phyloP scores from a whole-genome alignment of 2,329 filamentous ascomycete genomes.

The Coniochaeta sp. region DNA sequence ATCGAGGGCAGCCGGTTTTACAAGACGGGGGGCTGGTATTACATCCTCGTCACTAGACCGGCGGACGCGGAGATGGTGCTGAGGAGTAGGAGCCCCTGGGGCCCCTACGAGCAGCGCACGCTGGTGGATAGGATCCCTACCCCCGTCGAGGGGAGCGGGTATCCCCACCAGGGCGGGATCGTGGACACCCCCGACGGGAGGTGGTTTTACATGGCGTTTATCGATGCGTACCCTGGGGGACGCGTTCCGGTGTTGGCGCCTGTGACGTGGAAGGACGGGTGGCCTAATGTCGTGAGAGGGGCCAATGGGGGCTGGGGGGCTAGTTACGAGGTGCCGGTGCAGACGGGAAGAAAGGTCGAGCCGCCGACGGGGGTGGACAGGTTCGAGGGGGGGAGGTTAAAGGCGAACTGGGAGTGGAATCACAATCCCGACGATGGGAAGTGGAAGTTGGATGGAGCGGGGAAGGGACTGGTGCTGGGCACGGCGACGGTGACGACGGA shows the following conservation, averaged over 20 bases:
- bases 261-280: conserved; percentile 44
- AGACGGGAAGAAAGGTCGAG: neutral
- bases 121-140: conserved; percentile 34
- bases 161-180: conserved; percentile 48
- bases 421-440: neutral
- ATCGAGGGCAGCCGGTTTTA: conserved; percentile 51
- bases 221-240: conserved; percentile 45
- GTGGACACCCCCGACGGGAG: conserved; percentile 40
- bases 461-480: neutral
- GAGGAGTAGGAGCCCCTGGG: conserved; percentile 41
- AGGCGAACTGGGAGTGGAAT: neutral
- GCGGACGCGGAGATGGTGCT: conserved; percentile 39
- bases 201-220: conserved; percentile 53
- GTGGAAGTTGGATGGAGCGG: neutral
- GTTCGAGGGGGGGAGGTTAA: neutral
- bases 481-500: neutral
- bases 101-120: conserved; percentile 40
- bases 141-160: conserved; percentile 36
- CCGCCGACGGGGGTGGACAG: neutral
- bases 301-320: neutral
- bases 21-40: conserved; percentile 48
- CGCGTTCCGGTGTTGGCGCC: conserved; percentile 48
- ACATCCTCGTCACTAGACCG: conserved; percentile 43
- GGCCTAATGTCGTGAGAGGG: conserved; percentile 18
- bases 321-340: neutral